phyloP scores from a whole-genome alignment of 805 yeast species.

The Teunomyces funiuensis region DNA sequence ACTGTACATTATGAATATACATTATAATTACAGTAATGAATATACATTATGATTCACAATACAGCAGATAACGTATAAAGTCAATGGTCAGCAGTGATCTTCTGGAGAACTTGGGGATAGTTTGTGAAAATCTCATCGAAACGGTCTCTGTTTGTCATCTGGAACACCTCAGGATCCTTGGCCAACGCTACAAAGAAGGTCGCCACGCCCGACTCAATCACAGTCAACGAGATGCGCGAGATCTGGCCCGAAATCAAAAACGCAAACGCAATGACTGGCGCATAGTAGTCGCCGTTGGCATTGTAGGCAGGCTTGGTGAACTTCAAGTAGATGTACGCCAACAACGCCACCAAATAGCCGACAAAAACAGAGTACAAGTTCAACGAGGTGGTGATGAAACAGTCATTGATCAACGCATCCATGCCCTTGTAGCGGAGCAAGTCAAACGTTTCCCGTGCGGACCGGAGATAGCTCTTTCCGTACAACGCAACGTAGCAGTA shows the following conservation, averaged over 20 bases:
- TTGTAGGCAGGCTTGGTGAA: slow-evolving; percentile 70
- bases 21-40: too few species aligned
- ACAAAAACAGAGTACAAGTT: slow-evolving; percentile 74
- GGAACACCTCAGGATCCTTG: slow-evolving; percentile 80
- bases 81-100: slow-evolving; percentile 39
- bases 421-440: slow-evolving; percentile 76
- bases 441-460: slow-evolving; percentile 82
- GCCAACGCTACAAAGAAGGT: slow-evolving; percentile 84
- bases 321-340: slow-evolving; percentile 64
- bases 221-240: slow-evolving; percentile 67
- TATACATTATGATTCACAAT: too few species aligned
- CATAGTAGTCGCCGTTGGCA: slow-evolving; percentile 56
- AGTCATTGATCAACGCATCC: slow-evolving; percentile 82
- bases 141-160: slow-evolving; percentile 63
- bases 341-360: slow-evolving; percentile 58
- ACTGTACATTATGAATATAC: too few species aligned
- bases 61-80: background rate
- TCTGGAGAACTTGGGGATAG: slow-evolving; percentile 68
- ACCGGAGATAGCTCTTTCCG: slow-evolving; percentile 71
- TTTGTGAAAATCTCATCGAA: slow-evolving; percentile 63
- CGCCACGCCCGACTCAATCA: slow-evolving; percentile 77
- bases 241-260: slow-evolving; percentile 76
- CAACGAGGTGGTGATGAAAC: slow-evolving; percentile 74
- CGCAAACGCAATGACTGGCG: slow-evolving; percentile 72
- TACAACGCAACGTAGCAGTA: slow-evolving; percentile 84